phyloP scores from a whole-genome alignment of 176 grass and related monocot genomes.

The Aegilops speltoides region DNA sequence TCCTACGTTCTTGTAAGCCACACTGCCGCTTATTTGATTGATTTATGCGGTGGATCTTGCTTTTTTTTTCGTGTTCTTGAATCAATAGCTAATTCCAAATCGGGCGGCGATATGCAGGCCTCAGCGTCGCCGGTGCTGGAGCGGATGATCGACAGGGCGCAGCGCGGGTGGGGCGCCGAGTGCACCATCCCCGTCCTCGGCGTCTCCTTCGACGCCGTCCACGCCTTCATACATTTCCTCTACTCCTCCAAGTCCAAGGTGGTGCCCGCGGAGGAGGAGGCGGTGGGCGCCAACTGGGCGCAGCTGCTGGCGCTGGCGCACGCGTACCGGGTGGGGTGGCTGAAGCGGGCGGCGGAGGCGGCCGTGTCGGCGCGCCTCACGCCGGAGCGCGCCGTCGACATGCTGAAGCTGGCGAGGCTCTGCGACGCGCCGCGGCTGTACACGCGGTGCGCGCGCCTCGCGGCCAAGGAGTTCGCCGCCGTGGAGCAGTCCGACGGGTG shows the following conservation, averaged over 20 bases:
- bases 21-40: not conserved
- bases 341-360: constrained; percentile 63
- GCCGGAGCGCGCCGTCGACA: constrained; percentile 54
- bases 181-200: constrained; percentile 63
- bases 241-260: constrained; percentile 44
- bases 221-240: constrained; percentile 72
- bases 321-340: constrained; percentile 72
- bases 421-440: constrained; percentile 79
- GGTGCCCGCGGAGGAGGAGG: constrained; percentile 24
- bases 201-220: constrained; percentile 51
- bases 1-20: constrained; percentile 69
- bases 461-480: constrained; percentile 46
- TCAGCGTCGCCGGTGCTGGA: constrained; percentile 79
- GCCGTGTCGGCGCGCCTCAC: constrained; percentile 52
- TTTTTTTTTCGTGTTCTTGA: not conserved
- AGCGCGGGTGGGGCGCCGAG: constrained; percentile 23
- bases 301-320: constrained; percentile 82
- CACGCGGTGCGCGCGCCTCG: constrained; percentile 62
- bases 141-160: constrained; percentile 54
- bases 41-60: not conserved
- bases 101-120: constrained; percentile 21
- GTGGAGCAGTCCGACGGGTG: constrained; percentile 69
- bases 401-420: constrained; percentile 72
- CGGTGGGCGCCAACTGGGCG: constrained; percentile 48
- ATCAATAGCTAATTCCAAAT: not conserved